Conservation (phyloP, 139 green algal species). For the Chlamydomonas eustigma region DNA sequence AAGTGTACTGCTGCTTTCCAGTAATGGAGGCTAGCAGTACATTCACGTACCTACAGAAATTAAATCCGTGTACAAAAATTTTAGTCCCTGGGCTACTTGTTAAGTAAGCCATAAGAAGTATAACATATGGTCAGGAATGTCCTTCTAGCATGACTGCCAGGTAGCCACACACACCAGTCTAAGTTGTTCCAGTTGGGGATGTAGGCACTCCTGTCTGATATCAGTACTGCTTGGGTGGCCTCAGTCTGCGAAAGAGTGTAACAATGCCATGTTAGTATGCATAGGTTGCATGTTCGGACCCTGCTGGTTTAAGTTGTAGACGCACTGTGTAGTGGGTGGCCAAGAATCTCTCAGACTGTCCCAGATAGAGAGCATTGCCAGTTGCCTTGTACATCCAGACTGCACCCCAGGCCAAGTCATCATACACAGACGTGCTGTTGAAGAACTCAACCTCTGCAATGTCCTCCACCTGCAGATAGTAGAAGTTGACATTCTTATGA, state of each 20-base stretch:
- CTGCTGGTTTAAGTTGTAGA: neutral
- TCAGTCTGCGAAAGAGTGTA: neutral
- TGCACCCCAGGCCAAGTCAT: constrained; percentile 14
- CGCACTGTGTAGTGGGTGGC: constrained; percentile 8
- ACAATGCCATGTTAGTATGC: constrained; percentile 1
- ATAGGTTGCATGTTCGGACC: too few relatives aligned
- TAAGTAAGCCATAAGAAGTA: too few relatives aligned
- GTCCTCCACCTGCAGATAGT: neutral
- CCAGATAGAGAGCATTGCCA: neutral
- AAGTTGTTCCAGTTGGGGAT: constrained; percentile 23
- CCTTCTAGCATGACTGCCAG: too few relatives aligned
- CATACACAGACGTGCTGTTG: constrained; percentile 10
- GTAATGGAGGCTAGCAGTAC: neutral
- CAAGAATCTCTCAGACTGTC: constrained; percentile 3
- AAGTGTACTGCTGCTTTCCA: neutral
- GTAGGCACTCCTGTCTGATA: constrained; percentile 8
- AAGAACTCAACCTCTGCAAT: constrained; percentile 5
- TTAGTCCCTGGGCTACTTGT: too few relatives aligned
- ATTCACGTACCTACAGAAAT: constrained; percentile 8
- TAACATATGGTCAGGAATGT: too few relatives aligned
- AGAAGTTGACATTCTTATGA: neutral
- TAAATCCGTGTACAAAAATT: neutral
- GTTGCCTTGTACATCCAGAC: constrained; percentile 18
- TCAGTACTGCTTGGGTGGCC: neutral
- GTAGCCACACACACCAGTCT: too few relatives aligned